Base-by-base conservation (phyloP, 179 eudicot species). In the Carnegiea gigantea region DNA sequence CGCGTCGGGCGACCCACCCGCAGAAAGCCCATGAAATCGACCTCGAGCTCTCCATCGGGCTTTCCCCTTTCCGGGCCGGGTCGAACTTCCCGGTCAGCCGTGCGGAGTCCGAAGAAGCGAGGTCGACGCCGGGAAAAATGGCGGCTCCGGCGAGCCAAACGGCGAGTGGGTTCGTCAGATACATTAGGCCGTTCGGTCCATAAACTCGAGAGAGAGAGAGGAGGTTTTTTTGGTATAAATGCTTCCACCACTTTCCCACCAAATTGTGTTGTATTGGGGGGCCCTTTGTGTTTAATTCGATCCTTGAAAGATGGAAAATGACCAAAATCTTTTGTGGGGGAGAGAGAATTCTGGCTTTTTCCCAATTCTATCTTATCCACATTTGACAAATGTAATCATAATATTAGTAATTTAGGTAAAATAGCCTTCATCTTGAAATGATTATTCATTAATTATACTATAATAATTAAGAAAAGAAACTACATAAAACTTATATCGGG, bases 11-110 rank as follows among this genome's bases (percentile, higher is more conserved):
- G 51, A 72, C 62, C 76, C 77, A 40, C 38, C 17, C 0, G 1
- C 57, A 26, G 0, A n/a, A 12, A n/a, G 74, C 77, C 70, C 80
- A 54, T 6, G 83, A 62, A 6, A 49, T 91, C 43, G 84, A 92
- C 43, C 85, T 92, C 0, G 94, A 92, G 78, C 75, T 92, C 43
- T 87, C 97, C 1, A 91, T 92, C 12, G 97, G 94, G 77, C 88
- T 91, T 9, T 77, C 71, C 33, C 71, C 79, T 4, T 77, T 77
- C 36, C 79, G 67, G 79, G 71, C 53, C 71, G 49, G 62, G 79
- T 23, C 68, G 7, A 68, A 65, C 60, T 13, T 57, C n/a, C 0
- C n/a, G 6, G 21, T 48, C 9, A 48, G 51, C 51, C 6, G 11
- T 48, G 53, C 53, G 9, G 53, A 18, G 62, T 54, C 62, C 62